Conservation (phyloP, 805 yeast species). For the Sungouiozyma ichnusensis region DNA sequence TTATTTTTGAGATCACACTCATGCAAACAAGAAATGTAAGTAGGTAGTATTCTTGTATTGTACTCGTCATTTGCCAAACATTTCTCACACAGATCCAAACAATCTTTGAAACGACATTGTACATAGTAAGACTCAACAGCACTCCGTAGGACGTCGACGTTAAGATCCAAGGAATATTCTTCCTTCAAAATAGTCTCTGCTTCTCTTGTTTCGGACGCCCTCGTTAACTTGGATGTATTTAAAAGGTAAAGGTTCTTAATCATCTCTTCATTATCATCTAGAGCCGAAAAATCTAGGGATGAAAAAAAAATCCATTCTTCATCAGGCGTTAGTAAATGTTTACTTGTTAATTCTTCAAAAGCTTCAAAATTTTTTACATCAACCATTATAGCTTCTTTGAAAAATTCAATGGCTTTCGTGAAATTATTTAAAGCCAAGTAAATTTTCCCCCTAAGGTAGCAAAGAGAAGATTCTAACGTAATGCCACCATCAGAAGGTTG, state of each 20-base stretch:
- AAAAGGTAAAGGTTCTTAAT: conserved; percentile 69
- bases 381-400: conserved; percentile 72
- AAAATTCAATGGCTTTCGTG: conserved; percentile 77
- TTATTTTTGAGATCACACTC: conserved; percentile 78
- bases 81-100: conserved; percentile 62
- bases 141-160: conserved; percentile 58
- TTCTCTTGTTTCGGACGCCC: conserved; percentile 47
- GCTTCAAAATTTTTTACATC: conserved; percentile 94
- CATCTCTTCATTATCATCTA: conserved; percentile 73
- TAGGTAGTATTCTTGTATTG: conserved; percentile 63
- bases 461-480: conserved; percentile 76
- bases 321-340: conserved; percentile 64
- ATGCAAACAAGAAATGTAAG: conserved; percentile 71
- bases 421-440: conserved; percentile 76
- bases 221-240: conserved; percentile 60
- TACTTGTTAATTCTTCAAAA: conserved; percentile 62
- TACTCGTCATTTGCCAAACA: conserved; percentile 49
- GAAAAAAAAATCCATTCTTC: conserved; percentile 80
- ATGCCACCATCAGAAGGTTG: conserved; percentile 60
- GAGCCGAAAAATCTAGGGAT: conserved; percentile 44
- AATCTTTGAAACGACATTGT: conserved; percentile 70
- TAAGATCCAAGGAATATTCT: conserved; percentile 60
- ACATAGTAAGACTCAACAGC: conserved; percentile 61
- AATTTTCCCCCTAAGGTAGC: conserved; percentile 73
- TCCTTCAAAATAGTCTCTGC: conserved; percentile 57